A percentile compares a stretch with the other conserved stretches of the same genome.
phyloP scores from a whole-genome alignment of 768 basidiomycete species.

The Fomitopsis pulvina region DNA sequence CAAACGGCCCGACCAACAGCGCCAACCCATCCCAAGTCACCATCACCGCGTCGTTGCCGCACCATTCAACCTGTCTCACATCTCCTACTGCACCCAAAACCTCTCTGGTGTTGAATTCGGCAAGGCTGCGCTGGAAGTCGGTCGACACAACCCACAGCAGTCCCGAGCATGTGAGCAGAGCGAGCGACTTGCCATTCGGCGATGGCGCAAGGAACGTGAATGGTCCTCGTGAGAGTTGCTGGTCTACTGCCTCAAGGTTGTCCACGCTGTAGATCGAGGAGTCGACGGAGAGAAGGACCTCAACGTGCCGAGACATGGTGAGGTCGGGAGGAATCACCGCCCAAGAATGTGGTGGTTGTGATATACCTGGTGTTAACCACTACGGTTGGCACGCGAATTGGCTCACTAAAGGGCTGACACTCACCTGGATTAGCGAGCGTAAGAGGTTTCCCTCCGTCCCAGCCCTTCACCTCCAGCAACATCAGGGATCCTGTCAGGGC shows the following conservation, averaged over 20 bases:
- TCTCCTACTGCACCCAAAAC: conserved; percentile 49
- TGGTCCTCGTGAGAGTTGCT: conserved; percentile 82
- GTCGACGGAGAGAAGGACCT: conserved; percentile 80
- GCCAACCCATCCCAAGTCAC: conserved; percentile 76
- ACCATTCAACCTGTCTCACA: conserved; percentile 83
- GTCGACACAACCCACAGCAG: conserved; percentile 91
- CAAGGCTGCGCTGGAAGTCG: conserved; percentile 84
- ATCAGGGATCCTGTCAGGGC: conserved; percentile 71
- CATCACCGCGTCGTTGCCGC: conserved; percentile 90
- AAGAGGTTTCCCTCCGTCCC: conserved; percentile 73
- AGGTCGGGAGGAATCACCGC: conserved; percentile 84
- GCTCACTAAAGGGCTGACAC: too few species aligned
- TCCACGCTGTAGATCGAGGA: conserved; percentile 80
- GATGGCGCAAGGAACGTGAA: conserved; percentile 85
- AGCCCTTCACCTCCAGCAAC: conserved; percentile 83
- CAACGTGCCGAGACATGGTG: conserved; percentile 84
- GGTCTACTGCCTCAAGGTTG: conserved; percentile 84
- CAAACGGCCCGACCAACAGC: conserved; percentile 87
- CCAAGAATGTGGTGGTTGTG: conserved; percentile 80
- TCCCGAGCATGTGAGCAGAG: conserved; percentile 67
- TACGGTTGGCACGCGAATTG: too few species aligned
- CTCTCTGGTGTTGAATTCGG: conserved; percentile 73
- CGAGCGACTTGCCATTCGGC: conserved; percentile 90
- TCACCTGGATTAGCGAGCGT: conserved; percentile 69
- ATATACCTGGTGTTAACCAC: conserved; percentile 42